A percentile compares a stretch with the other conserved stretches of the same genome.
Evolutionary conservation across 495 filamentous ascomycete species (phyloP).

Genomic region (Aspergillus bridgeri): DNA sequence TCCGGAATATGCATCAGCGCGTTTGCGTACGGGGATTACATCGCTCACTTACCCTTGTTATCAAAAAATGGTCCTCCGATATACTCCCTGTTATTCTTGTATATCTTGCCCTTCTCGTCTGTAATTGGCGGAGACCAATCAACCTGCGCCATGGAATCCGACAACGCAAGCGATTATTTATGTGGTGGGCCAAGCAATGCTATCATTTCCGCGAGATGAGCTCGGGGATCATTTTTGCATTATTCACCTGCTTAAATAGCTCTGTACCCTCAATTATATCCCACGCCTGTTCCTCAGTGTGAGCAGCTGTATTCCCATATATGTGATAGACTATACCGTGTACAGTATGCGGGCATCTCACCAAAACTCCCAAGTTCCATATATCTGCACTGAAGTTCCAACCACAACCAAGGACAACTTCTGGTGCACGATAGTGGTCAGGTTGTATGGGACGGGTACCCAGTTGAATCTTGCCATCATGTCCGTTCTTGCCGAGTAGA

Average conservation of each 20-base stretch:
- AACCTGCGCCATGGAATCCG: constrained; percentile 11
- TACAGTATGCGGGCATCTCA: constrained; percentile 25
- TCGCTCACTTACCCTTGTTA: constrained; percentile 7
- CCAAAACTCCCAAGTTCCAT: constrained; percentile 40
- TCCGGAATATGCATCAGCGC: neutral
- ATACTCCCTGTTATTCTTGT: constrained; percentile 12
- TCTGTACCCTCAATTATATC: constrained; percentile 37
- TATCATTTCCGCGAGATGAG: constrained; percentile 39
- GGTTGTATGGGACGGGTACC: constrained; percentile 32
- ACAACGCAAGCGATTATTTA: constrained; percentile 27
- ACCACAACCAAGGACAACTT: constrained; percentile 30
- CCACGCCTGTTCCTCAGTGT: constrained; percentile 27
- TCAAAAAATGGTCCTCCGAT: constrained; percentile 20
- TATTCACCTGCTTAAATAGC: constrained; percentile 31
- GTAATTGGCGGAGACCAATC: constrained; percentile 15
- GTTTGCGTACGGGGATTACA: neutral
- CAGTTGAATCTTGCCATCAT: constrained; percentile 4
- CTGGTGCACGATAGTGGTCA: constrained; percentile 36
- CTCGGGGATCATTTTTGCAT: constrained; percentile 18
- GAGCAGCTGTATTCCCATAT: too few relatives aligned
- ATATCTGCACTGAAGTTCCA: constrained; percentile 37
- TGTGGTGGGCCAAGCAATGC: constrained; percentile 38
- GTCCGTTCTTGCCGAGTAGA: constrained; percentile 40
- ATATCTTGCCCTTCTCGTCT: constrained; percentile 11
- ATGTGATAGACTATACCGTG: too few relatives aligned